phyloP scores from a whole-genome alignment of 768 basidiomycete genomes.

The Hemileccinum impolitum region DNA sequence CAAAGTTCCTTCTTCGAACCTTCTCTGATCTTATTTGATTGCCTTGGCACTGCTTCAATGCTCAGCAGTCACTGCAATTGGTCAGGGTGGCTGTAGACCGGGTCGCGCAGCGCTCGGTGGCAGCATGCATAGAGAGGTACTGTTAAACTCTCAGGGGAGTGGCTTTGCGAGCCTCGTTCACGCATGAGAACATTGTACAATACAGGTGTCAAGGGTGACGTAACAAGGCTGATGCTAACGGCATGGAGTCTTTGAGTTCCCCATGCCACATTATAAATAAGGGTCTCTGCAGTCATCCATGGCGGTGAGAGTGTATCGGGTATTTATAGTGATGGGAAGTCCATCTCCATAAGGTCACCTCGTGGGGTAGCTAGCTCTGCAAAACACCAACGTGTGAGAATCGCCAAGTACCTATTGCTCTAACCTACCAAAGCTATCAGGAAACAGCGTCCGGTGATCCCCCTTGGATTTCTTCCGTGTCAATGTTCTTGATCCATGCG shows the following conservation, averaged over 20 bases:
- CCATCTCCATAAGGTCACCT: slow-evolving; percentile 21
- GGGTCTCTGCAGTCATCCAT: slow-evolving; percentile 8
- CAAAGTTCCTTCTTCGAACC: slow-evolving; percentile 5
- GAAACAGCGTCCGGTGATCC: slow-evolving; percentile 2
- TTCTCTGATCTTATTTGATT: slow-evolving; percentile 1
- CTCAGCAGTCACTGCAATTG: neutral
- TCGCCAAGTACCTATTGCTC: neutral
- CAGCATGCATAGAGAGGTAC: slow-evolving; percentile 2
- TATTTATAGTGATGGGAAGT: slow-evolving; percentile 28
- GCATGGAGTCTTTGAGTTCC: slow-evolving; percentile 9
- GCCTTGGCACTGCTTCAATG: neutral
- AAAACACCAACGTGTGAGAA: slow-evolving; percentile 5
- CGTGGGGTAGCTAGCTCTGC: slow-evolving; percentile 17
- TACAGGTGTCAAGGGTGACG: slow-evolving; percentile 12
- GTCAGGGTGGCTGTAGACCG: slow-evolving; percentile 16
- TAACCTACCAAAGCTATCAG: slow-evolving; percentile 9
- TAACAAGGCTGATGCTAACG: slow-evolving; percentile 13
- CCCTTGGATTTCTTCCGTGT: slow-evolving; percentile 35
- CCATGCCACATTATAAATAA: slow-evolving; percentile 10
- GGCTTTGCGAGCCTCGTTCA: too few relatives aligned
- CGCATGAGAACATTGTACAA: slow-evolving; percentile 3
- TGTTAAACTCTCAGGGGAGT: too few relatives aligned
- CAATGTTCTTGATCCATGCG: slow-evolving; percentile 97
- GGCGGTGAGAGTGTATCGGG: slow-evolving; percentile 21
- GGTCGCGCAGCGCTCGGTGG: neutral